Evolutionary conservation across 2,329 filamentous ascomycete species (phyloP), one percentile per base, ranked within the genome.

Genomic region (Sclerotinia minor): DNA sequence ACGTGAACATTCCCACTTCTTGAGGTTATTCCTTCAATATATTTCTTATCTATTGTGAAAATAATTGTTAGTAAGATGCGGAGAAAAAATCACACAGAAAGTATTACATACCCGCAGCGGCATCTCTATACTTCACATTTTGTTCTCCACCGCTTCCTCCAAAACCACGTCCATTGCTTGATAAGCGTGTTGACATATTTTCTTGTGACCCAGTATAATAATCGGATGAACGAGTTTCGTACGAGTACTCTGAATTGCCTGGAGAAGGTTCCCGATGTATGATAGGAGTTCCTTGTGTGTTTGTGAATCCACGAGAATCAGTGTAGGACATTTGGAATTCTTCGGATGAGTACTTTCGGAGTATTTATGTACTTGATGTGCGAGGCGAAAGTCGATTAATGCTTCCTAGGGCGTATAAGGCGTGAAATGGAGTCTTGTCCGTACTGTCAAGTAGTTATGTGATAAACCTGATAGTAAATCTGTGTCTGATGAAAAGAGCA

Each of bases 271-370:
- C 45, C 17, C 41, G 65, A 17, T 67, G 35, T 32, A 44, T 26
- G 11, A 63, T 21, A 7, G 17, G 41, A 53, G 38, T n/a, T 47
- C 41, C 21, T 54, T 61, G 32, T 32, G 65, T 44, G 35, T 32
- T 26, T 60, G 54, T 60, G 44, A 52, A 32, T 66, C 65, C 55
- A 45, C 47, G 57, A 61, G 65, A 53, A 63, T 35, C 65, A 19
- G 57, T 26, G 29, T 52, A 67, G 17, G 65, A 47, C 55, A 63
- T 63, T 63, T 52, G 21, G 13, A 3, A 41, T 67, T 45, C 13
- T 57, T 26, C 29, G n/a, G 47, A 41, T 4, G 32, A 35, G 55
- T 50, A 53, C 58, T 61, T 49, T 61, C 58, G 59, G 59, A 59
- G 41, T 26, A 41, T 61, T 53, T n/a, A 47, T 44, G 11, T 44